Evolutionary conservation across 2,329 filamentous ascomycete species (phyloP).

Genomic region (Xylaria multiplex): DNA sequence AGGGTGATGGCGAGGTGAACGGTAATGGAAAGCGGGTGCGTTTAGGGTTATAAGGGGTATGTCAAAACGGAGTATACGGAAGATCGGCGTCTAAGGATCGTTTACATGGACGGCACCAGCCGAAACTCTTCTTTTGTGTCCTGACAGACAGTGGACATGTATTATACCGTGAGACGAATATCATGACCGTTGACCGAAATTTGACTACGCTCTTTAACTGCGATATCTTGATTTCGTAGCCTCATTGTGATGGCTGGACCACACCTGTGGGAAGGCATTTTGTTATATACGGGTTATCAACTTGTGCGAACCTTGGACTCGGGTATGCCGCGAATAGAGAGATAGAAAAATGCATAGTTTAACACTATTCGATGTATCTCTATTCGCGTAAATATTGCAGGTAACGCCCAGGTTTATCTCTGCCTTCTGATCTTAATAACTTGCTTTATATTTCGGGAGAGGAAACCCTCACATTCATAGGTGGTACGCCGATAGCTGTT

Average conservation of each 20-base stretch:
- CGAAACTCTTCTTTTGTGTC: neutral
- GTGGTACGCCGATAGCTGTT: too few species aligned
- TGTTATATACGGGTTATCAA: too few species aligned
- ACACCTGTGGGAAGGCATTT: too few species aligned
- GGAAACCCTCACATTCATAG: too few species aligned
- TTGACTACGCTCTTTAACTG: neutral
- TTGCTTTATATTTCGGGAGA: too few species aligned
- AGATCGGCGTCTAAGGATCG: constrained; percentile 22
- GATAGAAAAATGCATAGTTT: too few species aligned
- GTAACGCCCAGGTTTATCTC: too few species aligned
- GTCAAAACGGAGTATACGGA: constrained; percentile 14
- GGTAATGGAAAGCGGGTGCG: constrained; percentile 40
- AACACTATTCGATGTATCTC: too few species aligned
- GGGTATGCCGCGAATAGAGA: too few species aligned
- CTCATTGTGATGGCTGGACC: neutral
- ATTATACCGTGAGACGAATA: neutral
- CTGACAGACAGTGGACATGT: neutral
- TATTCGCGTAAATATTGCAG: too few species aligned
- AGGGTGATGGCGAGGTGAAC: constrained; percentile 38
- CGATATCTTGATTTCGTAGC: neutral
- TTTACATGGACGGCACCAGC: neutral
- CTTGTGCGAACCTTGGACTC: too few species aligned
- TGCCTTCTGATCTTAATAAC: too few species aligned
- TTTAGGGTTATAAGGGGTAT: constrained; percentile 39
- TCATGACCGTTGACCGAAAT: neutral